These are phyloP conservation scores for Purpureocillium lavendulum DNA, from an alignment of 2,329 filamentous ascomycete species.

Conservation along the genomic window DNA sequence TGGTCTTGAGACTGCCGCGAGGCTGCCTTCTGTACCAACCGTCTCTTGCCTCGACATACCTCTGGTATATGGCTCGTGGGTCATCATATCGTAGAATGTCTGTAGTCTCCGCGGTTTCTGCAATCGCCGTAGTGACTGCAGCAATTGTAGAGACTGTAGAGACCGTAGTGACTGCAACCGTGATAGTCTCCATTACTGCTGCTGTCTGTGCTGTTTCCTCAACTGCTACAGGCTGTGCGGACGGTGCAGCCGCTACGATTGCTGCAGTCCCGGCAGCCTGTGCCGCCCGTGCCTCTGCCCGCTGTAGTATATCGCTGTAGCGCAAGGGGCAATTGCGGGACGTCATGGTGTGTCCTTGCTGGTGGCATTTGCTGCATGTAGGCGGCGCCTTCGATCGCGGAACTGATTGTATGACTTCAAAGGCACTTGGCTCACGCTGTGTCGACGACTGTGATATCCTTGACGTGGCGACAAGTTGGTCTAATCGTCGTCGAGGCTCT, in stretches of 20 bases:
- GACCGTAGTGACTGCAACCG: too few relatives aligned
- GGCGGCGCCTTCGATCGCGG: not conserved
- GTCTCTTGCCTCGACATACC: conserved; percentile 3
- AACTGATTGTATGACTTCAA: not conserved
- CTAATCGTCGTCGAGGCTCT: not conserved
- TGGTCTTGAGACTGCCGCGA: conserved; percentile 7
- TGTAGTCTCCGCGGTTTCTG: too few relatives aligned
- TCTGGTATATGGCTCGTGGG: conserved; percentile 9
- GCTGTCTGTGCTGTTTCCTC: too few relatives aligned
- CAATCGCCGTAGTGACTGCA: too few relatives aligned
- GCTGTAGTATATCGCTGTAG: not conserved
- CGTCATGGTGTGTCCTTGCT: not conserved
- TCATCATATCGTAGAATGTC: conserved; percentile 3
- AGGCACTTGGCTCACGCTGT: not conserved
- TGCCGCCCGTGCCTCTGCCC: too few relatives aligned
- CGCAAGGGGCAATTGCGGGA: not conserved
- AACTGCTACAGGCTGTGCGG: too few relatives aligned
- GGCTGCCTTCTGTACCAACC: conserved; percentile 7
- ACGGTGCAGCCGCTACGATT: too few relatives aligned
- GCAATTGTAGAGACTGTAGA: too few relatives aligned
- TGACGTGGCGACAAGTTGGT: not conserved
- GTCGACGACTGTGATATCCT: not conserved
- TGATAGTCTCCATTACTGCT: too few relatives aligned
- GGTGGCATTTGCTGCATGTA: not conserved
- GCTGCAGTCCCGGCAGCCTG: too few relatives aligned